phyloP scores from a whole-genome alignment of 2,329 filamentous ascomycete species.

The Madurella mycetomatis region DNA sequence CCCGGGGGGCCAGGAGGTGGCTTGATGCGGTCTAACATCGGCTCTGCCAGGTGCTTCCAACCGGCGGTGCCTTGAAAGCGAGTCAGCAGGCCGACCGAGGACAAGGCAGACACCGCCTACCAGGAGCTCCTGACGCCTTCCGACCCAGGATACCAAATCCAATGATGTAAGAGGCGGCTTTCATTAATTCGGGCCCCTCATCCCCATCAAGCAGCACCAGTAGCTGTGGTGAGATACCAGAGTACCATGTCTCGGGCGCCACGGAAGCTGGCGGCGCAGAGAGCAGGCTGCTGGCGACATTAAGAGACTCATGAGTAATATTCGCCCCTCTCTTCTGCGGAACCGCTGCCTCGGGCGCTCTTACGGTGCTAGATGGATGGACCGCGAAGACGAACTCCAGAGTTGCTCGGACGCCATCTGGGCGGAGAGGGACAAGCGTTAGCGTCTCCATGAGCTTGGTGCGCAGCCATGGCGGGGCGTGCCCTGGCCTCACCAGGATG shows the following conservation, averaged over 20 bases:
- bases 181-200: constrained; percentile 53
- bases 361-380: constrained; percentile 50
- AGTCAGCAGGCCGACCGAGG: constrained; percentile 8
- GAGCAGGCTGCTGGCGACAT: constrained; percentile 58
- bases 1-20: constrained; percentile 12
- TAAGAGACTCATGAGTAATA: constrained; percentile 65
- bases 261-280: constrained; percentile 55
- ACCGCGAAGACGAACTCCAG: constrained; percentile 69
- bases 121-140: constrained; percentile 59
- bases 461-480: constrained; percentile 57
- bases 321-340: constrained; percentile 55
- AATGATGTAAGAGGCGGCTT: constrained; percentile 58
- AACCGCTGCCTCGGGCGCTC: constrained; percentile 36
- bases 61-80: constrained; percentile 22
- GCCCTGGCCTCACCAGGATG: constrained; percentile 57
- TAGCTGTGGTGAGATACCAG: constrained; percentile 57
- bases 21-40: constrained; percentile 20
- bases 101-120: constrained; percentile 29
- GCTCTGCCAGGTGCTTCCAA: constrained; percentile 26
- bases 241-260: constrained; percentile 55
- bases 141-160: constrained; percentile 63
- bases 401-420: constrained; percentile 60
- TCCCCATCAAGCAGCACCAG: constrained; percentile 57
- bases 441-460: constrained; percentile 53
- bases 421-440: constrained; percentile 56